Evolutionary conservation across 768 basidiomycete species (phyloP), one percentile per base, ranked within the genome.

Genomic region (Botryobasidium botryosum): DNA sequence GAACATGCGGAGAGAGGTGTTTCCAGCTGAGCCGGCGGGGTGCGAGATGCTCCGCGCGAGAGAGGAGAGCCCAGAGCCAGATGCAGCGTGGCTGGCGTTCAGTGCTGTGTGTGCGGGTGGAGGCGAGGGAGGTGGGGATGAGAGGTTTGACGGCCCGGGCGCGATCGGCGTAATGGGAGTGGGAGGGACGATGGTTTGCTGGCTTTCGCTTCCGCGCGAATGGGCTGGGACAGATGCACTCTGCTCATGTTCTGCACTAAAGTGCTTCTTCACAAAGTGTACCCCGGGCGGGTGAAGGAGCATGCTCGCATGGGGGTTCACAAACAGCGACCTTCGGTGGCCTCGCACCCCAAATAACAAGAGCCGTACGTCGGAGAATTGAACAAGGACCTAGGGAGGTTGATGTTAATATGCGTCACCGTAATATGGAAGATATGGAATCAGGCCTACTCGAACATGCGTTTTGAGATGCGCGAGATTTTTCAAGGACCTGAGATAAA

Each of bases 311-410:
- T 79, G 83, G 6, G 59, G 54, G 52, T 87, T 86, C 25, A 77
- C 64, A 10, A 59, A 69, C 28, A 77, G 61, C 33, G 67, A 57
- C 42, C 71, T 74, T 32, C 68, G 66, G 29, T 63, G 69, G 48
- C 70, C 67, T 17, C 77, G 63, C 1, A 74, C 75, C 6, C 83
- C 83, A 38, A 85, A 67, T 0, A 72, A 79, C 44, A 86, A 59
- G 44, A 87, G 69, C 23, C 82, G 71, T 27, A 81, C 72, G 54
- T 87, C 84, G 6, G 68, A 64, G 31, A 85, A 62, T 55, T 80
- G 70, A 10, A 82, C 65, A 20, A 86, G 66, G 20, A 79, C 66
- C 82, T 85, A 35, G 23, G 39, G 31, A 38, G 4, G 25, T 28
- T 5, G 27, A 27, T 31, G 5, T 38, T 45, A 5, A 39, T 21